These are phyloP conservation scores for Amoebophrya sp. DNA, from an alignment of 169 alveolate genomes.

Conservation along the genomic window DNA sequence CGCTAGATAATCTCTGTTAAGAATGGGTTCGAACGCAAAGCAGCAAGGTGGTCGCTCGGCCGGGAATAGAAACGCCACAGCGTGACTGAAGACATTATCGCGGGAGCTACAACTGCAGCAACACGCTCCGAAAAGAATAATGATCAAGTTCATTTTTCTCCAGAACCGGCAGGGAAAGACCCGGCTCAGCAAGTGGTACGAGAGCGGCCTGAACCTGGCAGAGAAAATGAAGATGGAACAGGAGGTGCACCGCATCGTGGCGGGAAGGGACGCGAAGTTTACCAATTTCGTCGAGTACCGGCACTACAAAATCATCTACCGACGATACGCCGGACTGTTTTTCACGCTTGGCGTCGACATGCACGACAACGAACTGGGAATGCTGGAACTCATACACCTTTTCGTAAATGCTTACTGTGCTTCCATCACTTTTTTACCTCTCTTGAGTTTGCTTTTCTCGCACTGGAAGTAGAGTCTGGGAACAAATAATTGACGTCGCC, in stretches of 20 bases:
- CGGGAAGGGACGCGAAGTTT: slow-evolving; percentile 56
- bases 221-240: slow-evolving; percentile 61
- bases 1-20: too few species aligned
- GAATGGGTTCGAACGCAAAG: too few species aligned
- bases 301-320: slow-evolving; percentile 63
- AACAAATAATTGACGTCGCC: too few species aligned
- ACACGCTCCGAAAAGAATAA: background rate
- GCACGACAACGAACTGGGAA: slow-evolving; percentile 68
- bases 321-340: slow-evolving; percentile 81
- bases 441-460: background rate
- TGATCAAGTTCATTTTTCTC: slow-evolving; percentile 65
- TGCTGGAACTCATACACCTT: slow-evolving; percentile 71
- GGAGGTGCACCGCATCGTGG: slow-evolving; percentile 68
- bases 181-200: slow-evolving; percentile 74
- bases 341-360: slow-evolving; percentile 73
- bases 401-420: slow-evolving; percentile 57
- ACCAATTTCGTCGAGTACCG: slow-evolving; percentile 75
- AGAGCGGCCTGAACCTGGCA: slow-evolving; percentile 58
- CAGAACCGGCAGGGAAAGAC: slow-evolving; percentile 76
- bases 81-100: background rate
- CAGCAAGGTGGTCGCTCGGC: too few species aligned
- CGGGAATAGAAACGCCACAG: background rate
- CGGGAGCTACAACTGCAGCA: background rate
- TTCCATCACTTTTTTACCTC: slow-evolving; percentile 77
- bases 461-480: too few species aligned